Base-by-base conservation (phyloP, 345 rosid species). In the Syzygium aromaticum region DNA sequence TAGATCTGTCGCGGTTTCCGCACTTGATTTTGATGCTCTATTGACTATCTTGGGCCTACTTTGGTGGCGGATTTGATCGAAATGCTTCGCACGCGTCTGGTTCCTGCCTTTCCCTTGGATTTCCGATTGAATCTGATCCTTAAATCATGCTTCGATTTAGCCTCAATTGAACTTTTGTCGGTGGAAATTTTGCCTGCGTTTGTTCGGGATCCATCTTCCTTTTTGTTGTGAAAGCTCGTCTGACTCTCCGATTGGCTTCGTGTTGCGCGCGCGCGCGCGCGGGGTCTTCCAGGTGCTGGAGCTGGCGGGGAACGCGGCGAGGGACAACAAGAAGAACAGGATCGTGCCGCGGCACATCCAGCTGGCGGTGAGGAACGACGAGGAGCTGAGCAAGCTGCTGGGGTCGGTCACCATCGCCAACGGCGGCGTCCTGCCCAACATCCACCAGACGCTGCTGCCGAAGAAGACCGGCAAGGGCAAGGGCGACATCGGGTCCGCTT, bases 311-410 rank as follows among this genome's bases (percentile, higher is more conserved):
- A 86, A 86, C 23, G 88, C 88, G 51, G 88, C 88, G 49, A 77
- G 88, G 84, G 88, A 86, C 46, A 86, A 86, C 88, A 86, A 86
- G 88, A 86, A 86, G 85, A 86, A 77, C 84, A 52, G 88, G 51
- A 78, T 86, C 17, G 88, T 86, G 51, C 88, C 88, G 84, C 80
- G 88, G 38, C 88, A 86, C 64, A 86, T 86, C 43, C 88, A 86
- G 88, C 64, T 86, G 57, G 88, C 88, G 21, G 88, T 86, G 64
- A 53, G 88, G 64, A 86, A 86, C 49, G 88, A 86, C 30, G 88
- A 86, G 85, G 88, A 86, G 64, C 84, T 86, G 85, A 86, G 88
- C 85, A 86, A 86, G 88, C 85, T 86, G 27, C 64, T 86, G 27
- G 88, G 88, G 0, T 77, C 88, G 38, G 88, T 86, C 51, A 86